Evolutionary conservation across 2,329 filamentous ascomycete genomes (phyloP), one percentile per base, ranked within the genome.

Genomic region (Neurospora sp.): DNA sequence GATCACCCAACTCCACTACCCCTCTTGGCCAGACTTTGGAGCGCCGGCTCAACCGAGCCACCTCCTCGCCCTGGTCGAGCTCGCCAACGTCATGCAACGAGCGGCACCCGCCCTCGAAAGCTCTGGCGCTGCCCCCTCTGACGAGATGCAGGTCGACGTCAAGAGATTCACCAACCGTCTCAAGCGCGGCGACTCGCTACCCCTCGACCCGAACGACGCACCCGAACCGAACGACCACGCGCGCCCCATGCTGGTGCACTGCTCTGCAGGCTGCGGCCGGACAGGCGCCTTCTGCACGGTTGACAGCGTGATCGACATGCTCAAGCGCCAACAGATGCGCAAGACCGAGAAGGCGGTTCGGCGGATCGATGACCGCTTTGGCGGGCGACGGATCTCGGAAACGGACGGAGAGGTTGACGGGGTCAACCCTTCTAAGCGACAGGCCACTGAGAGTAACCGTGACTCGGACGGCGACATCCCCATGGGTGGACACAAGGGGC

Each of bases 201-300:
- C 81, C 10, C 78, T 84, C 67, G 78, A 82, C 1, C 86, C 84
- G 79, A 82, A 85, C 33, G 84, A 88, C 39, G 88, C 91, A 66
- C 89, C 91, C 0, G 88, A 90, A 73, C 78, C 82, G 1, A 81
- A 84, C 33, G 77, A 80, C 8, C 76, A 80, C 1, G 74, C 85
- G 33, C 85, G 92, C 38, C 95, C 95, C 8, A 88, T 97, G 75
- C 80, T 99, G 28, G 95, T 99, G 0, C 96, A 99, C 79, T 99
- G 96, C 81, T 97, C 93, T 69, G 96, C 96, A 4, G 96, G 96
- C 0, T 99, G 96, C 80, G 96, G 96, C 0, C 91, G 96, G 15
- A 99, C 96, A 0, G 96, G 96, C 3, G 95, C 96, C 0, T 99
- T 98, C 77, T 98, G 96, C 79, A 97, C 96, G 0, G 93, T 98